A percentile compares a stretch with the other conserved stretches of the same genome.
Conservation (phyloP, 495 filamentous ascomycete species). For the Bathelium albidoporum region DNA sequence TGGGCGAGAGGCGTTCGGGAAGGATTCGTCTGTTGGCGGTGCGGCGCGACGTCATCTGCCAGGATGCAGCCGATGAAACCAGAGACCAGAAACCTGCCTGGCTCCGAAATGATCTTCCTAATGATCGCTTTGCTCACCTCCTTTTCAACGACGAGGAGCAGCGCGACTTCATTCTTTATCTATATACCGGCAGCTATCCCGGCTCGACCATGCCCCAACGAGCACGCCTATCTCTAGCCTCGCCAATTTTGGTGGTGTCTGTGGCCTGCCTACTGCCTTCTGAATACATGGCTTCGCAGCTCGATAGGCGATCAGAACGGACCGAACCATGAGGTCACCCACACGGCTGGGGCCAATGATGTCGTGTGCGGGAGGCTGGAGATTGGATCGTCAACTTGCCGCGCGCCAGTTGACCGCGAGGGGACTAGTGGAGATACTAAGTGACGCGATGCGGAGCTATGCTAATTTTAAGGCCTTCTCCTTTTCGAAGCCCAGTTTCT, state of each 20-base stretch:
- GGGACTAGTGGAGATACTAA: not conserved
- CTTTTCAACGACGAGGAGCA: not conserved
- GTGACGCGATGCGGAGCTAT: not conserved
- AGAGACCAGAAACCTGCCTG: not conserved
- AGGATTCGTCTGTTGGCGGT: not conserved
- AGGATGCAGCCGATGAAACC: not conserved
- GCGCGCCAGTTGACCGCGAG: not conserved
- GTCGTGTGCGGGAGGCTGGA: too few species aligned
- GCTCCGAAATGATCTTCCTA: not conserved
- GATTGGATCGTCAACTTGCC: too few species aligned
- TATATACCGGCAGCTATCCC: not conserved
- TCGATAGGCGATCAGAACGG: not conserved
- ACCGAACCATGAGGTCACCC: not conserved
- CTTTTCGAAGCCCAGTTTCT: not conserved
- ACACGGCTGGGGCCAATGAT: not conserved
- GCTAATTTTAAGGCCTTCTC: not conserved
- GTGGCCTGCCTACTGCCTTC: not conserved
- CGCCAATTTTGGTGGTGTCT: not conserved
- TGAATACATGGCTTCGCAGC: not conserved
- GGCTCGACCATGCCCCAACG: not conserved
- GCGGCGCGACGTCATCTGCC: constrained; percentile 3
- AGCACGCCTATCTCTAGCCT: not conserved
- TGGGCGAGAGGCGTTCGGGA: not conserved
- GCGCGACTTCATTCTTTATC: not conserved
- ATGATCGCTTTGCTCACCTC: not conserved